Evolutionary conservation across 345 rosid species (phyloP).

Genomic region (Salix dunnii): DNA sequence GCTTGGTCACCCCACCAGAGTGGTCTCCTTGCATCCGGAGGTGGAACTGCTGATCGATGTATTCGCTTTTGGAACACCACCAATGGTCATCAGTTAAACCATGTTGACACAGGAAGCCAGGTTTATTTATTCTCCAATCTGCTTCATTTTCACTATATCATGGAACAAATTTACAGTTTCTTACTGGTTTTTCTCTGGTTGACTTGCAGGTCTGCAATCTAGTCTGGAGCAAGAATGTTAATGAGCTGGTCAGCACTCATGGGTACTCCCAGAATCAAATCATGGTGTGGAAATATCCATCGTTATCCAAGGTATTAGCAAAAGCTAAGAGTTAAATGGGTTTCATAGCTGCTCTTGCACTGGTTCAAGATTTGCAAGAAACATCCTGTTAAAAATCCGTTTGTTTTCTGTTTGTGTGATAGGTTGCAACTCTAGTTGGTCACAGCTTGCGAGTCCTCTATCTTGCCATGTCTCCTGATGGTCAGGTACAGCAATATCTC

Average conservation of each 20-base stretch:
- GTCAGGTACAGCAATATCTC: conserved; percentile 46
- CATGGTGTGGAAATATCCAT: conserved; percentile 97
- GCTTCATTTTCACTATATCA: neutral
- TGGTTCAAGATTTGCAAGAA: neutral
- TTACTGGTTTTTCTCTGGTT: neutral
- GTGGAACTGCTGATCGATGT: conserved; percentile 96
- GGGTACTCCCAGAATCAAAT: conserved; percentile 97
- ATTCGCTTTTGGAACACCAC: conserved; percentile 95
- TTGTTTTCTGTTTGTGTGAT: conserved; percentile 2
- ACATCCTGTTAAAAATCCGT: neutral
- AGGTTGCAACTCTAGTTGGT: conserved; percentile 89
- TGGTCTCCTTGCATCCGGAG: conserved; percentile 90
- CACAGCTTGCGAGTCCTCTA: conserved; percentile 93
- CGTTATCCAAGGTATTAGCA: conserved; percentile 68
- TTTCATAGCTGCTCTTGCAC: neutral
- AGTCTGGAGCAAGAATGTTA: conserved; percentile 95
- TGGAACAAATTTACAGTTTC: neutral
- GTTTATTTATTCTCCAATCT: conserved; percentile 16
- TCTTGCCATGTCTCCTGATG: conserved; percentile 89
- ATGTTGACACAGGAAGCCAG: conserved; percentile 96
- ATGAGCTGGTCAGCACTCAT: conserved; percentile 93
- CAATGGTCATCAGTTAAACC: conserved; percentile 78
- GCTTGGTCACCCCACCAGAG: conserved; percentile 99
- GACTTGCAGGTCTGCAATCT: conserved; percentile 78
- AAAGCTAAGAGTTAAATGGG: neutral